These are phyloP conservation scores for Fusarium xylarioides DNA, from an alignment of 2,329 filamentous ascomycete species.

Conservation along the genomic window DNA sequence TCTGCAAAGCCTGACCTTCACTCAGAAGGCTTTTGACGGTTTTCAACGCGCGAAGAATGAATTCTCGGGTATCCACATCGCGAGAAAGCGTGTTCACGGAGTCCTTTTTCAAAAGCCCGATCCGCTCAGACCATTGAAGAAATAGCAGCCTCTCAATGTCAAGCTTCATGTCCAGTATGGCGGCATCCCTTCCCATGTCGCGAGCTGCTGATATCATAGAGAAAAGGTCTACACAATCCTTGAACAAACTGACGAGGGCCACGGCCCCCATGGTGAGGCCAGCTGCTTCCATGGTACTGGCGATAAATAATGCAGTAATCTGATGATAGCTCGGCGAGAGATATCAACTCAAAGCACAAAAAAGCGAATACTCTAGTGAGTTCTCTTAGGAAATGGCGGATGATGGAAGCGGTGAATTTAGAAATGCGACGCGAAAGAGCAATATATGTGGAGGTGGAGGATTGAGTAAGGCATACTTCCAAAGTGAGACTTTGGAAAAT, in stretches of 20 bases:
- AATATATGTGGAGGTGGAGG: no score
- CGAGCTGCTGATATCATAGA: not conserved
- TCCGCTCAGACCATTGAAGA: not conserved
- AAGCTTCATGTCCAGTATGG: accelerated
- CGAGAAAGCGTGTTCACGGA: no score
- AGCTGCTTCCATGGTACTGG: not conserved
- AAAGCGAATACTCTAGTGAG: no score
- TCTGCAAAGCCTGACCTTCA: not conserved
- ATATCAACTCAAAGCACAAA: no score
- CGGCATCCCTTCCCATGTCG: not conserved
- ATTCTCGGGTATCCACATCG: no score
- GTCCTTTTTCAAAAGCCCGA: not conserved
- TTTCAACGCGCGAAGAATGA: not conserved
- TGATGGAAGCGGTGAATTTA: no score
- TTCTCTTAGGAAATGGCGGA: no score
- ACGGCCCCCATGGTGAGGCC: not conserved
- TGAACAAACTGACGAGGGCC: not conserved
- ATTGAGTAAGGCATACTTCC: no score
- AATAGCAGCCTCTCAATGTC: not conserved
- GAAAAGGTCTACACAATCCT: not conserved
- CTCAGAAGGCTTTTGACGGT: not conserved
- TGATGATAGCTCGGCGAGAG: no score
- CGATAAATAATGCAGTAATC: no score
- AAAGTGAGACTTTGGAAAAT: no score
- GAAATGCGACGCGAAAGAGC: no score